Conservation (phyloP, 129 eudicot species). For the Flaveria brownii region DNA sequence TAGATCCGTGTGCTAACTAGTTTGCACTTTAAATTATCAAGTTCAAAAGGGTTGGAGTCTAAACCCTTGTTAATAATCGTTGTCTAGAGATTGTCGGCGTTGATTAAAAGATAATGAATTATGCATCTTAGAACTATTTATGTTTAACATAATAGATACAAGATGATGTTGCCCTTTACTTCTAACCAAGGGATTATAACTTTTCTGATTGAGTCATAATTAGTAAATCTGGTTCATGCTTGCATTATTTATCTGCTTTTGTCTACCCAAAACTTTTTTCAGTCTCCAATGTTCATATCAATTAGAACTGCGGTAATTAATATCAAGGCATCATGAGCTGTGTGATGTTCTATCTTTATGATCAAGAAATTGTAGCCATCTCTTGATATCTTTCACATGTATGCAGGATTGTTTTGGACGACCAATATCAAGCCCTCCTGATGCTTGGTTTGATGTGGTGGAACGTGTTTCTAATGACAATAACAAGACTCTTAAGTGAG, state of each 20-base stretch:
- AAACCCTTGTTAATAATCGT: background rate
- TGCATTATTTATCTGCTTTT: background rate
- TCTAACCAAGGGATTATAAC: background rate
- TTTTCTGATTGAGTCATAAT: constrained; percentile 5
- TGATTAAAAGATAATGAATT: background rate
- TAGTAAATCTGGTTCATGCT: background rate
- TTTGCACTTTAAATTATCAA: background rate
- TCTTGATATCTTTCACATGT: constrained; percentile 8
- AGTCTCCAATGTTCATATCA: background rate
- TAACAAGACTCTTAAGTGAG: constrained; percentile 93
- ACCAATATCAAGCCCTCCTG: constrained; percentile 95
- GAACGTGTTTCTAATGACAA: constrained; percentile 91
- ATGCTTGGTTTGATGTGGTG: constrained; percentile 99
- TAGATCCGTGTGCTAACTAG: constrained; percentile 1
- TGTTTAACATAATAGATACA: background rate
- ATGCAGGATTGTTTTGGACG: constrained; percentile 95
- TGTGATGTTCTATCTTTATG: background rate
- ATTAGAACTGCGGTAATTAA: background rate
- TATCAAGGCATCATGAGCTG: background rate
- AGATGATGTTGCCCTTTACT: background rate
- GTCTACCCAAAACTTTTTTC: background rate
- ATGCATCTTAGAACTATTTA: background rate
- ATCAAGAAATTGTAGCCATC: background rate
- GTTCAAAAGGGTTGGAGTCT: background rate
- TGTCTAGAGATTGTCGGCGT: background rate